Conservation (phyloP, 352 stramenopile species). For the Phytophthora cajani region DNA sequence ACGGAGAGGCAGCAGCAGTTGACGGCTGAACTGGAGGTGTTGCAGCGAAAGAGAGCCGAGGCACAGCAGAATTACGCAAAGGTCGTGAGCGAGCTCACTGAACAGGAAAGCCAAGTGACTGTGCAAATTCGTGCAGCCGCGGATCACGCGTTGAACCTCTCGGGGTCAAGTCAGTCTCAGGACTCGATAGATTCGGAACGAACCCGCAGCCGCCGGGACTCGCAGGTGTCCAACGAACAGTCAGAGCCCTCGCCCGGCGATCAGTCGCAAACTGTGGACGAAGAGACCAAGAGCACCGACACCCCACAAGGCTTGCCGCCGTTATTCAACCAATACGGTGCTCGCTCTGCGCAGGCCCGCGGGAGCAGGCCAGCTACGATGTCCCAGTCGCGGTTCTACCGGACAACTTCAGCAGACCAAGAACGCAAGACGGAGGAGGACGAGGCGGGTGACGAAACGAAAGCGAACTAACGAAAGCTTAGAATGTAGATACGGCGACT, state of each 20-base stretch:
- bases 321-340: slow-evolving; percentile 29
- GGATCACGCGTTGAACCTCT: slow-evolving; percentile 9
- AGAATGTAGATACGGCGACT: slow-evolving; percentile 31
- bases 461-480: slow-evolving; percentile 20
- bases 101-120: slow-evolving; percentile 7
- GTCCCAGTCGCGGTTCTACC: slow-evolving; percentile 13
- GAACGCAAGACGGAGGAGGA: slow-evolving; percentile 15
- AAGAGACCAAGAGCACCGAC: slow-evolving; percentile 30
- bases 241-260: slow-evolving; percentile 36
- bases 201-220: slow-evolving; percentile 17
- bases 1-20: slow-evolving; percentile 10
- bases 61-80: neutral
- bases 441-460: slow-evolving; percentile 30
- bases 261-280: slow-evolving; percentile 13
- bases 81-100: neutral
- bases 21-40: neutral
- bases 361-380: slow-evolving; percentile 12
- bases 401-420: neutral
- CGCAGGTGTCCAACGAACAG: slow-evolving; percentile 35
- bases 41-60: neutral
- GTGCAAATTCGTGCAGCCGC: neutral
- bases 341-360: neutral
- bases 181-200: slow-evolving; percentile 31
- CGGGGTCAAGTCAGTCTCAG: slow-evolving; percentile 40
- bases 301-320: slow-evolving; percentile 12